Conservation (phyloP, 257 asterid genomes). For the Phtheirospermum japonicum region DNA sequence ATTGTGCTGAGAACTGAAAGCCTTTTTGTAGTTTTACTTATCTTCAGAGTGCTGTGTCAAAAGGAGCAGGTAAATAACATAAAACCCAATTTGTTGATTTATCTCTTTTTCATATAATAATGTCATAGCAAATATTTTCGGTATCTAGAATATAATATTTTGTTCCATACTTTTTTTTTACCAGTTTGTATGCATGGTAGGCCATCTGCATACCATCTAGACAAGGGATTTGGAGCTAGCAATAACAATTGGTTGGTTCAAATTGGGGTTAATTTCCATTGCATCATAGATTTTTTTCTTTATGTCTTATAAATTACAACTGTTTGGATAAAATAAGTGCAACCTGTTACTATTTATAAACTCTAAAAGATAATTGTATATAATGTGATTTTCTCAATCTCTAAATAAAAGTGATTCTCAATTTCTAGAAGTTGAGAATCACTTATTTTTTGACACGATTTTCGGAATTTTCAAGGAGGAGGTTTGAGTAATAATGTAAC, state of each 20-base stretch:
- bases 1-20: slow-evolving; percentile 34
- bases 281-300: no score
- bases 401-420: no score
- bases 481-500: slow-evolving; percentile 78
- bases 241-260: no score
- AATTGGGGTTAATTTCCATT: not conserved
- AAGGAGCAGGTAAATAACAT: slow-evolving; percentile 61
- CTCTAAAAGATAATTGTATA: no score
- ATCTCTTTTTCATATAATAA: not conserved
- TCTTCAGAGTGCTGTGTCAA: slow-evolving; percentile 51
- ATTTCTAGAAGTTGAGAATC: no score
- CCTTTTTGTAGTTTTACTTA: slow-evolving; percentile 43
- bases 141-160: not conserved
- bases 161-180: not conserved
- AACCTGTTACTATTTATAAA: no score
- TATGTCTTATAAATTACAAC: not conserved
- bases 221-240: no score
- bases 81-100: not conserved
- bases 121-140: not conserved
- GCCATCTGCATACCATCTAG: no score
- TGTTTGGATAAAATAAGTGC: not conserved
- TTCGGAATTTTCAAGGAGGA: slow-evolving; percentile 59
- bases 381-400: not conserved
- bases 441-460: no score
- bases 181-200: slow-evolving; percentile 49